These are phyloP conservation scores for Eutypa lata DNA, from an alignment of 2,329 filamentous ascomycete genomes.

Conservation along the genomic window DNA sequence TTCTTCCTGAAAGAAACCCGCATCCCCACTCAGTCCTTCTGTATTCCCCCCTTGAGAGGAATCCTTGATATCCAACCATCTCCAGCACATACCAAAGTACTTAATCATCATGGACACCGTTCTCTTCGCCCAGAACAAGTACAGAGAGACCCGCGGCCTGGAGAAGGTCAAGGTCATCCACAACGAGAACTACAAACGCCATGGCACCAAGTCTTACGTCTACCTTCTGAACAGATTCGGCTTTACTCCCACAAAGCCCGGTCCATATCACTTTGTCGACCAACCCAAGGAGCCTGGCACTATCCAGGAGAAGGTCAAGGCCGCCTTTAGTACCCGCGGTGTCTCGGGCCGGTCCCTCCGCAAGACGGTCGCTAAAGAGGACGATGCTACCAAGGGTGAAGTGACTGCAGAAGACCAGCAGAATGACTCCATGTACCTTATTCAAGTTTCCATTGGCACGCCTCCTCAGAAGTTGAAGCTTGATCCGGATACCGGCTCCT, in stretches of 20 bases:
- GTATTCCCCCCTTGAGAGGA: too few species aligned
- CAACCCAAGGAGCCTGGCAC: constrained; percentile 46
- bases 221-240: constrained; percentile 59
- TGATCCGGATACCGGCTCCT: constrained; percentile 69
- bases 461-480: constrained; percentile 59
- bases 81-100: too few species aligned
- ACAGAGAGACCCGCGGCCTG: constrained; percentile 34
- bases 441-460: constrained; percentile 61
- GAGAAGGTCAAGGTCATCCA: constrained; percentile 47
- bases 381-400: constrained; percentile 38
- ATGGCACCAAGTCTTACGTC: constrained; percentile 63
- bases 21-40: too few species aligned
- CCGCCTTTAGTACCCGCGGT: constrained; percentile 45
- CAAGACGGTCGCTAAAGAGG: constrained; percentile 36
- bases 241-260: constrained; percentile 59
- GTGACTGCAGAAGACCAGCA: constrained; percentile 62
- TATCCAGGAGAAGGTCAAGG: constrained; percentile 35
- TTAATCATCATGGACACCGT: constrained; percentile 29
- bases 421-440: constrained; percentile 63
- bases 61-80: too few species aligned
- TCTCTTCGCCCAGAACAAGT: constrained; percentile 30
- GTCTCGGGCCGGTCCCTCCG: constrained; percentile 45
- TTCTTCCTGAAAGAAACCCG: too few species aligned
- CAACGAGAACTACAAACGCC: constrained; percentile 57
- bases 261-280: constrained; percentile 55